phyloP scores from a whole-genome alignment of 2,329 filamentous ascomycete species.

The Cladosporium sp. region DNA sequence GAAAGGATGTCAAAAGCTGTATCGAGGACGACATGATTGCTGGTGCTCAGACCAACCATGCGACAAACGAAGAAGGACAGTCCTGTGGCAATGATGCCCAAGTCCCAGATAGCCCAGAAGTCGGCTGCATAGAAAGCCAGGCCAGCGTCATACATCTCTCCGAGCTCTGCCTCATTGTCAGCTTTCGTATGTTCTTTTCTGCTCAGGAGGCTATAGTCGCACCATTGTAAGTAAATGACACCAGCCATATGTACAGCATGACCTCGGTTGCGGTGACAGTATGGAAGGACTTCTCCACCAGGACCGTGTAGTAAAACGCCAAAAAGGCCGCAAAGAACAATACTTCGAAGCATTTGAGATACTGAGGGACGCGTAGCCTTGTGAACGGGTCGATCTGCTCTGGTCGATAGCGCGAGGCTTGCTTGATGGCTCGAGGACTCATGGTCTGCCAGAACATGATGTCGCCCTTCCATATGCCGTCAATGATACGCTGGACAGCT shows the following conservation, averaged over 20 bases:
- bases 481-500: slow-evolving; percentile 77
- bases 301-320: slow-evolving; percentile 78
- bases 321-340: slow-evolving; percentile 75
- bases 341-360: slow-evolving; percentile 80
- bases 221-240: slow-evolving; percentile 79
- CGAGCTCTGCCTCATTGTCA: slow-evolving; percentile 43
- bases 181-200: not conserved
- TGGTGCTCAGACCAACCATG: slow-evolving; percentile 60
- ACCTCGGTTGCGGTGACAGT: slow-evolving; percentile 66
- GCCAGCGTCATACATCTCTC: slow-evolving; percentile 80
- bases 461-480: slow-evolving; percentile 80
- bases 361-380: slow-evolving; percentile 72
- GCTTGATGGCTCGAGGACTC: slow-evolving; percentile 69
- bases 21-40: slow-evolving; percentile 63
- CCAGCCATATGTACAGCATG: slow-evolving; percentile 79
- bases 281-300: slow-evolving; percentile 66
- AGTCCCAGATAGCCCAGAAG: slow-evolving; percentile 69
- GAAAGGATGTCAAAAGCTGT: slow-evolving; percentile 85
- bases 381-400: slow-evolving; percentile 67
- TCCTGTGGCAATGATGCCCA: slow-evolving; percentile 33
- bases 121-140: slow-evolving; percentile 81
- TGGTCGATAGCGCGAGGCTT: slow-evolving; percentile 70
- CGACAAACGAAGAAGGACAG: slow-evolving; percentile 64
- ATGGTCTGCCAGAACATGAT: slow-evolving; percentile 83
- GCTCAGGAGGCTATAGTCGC: slow-evolving; percentile 38